A percentile compares a stretch with the other conserved stretches of the same genome.
Evolutionary conservation across 2,329 filamentous ascomycete genomes (phyloP).

Genomic region (Myriosclerotinia duriaeana): DNA sequence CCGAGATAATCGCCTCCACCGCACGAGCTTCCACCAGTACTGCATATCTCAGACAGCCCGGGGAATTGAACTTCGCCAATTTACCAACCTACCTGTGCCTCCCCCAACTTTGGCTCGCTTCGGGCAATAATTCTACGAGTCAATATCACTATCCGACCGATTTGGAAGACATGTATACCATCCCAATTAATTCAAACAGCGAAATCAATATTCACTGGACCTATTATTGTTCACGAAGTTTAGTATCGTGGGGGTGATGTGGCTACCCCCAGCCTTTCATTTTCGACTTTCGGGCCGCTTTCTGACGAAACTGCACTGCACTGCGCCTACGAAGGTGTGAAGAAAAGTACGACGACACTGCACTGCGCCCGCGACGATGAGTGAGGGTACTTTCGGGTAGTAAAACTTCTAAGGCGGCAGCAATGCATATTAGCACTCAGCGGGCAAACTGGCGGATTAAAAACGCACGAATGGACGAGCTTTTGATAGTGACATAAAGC

Average conservation of each 20-base stretch:
- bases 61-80: too few relatives aligned
- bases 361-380: not conserved
- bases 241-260: conserved; percentile 2
- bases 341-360: not conserved
- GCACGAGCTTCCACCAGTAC: not conserved
- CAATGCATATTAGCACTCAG: not conserved
- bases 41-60: too few relatives aligned
- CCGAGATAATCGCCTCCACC: too few relatives aligned
- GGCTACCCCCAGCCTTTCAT: not conserved
- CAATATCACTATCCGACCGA: not conserved
- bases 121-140: not conserved
- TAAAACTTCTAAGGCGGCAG: not conserved
- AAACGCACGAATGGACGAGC: not conserved
- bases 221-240: not conserved
- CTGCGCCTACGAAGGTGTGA: not conserved
- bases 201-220: not conserved
- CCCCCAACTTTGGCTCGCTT: not conserved
- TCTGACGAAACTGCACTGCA: not conserved
- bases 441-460: not conserved
- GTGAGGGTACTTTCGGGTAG: not conserved
- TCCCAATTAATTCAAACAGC: too few relatives aligned
- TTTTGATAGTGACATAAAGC: not conserved
- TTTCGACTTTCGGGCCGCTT: not conserved
- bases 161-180: too few relatives aligned
- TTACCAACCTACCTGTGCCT: not conserved